phyloP scores from a whole-genome alignment of 441 rosid genomes.

The Pelargonium citronellum region DNA sequence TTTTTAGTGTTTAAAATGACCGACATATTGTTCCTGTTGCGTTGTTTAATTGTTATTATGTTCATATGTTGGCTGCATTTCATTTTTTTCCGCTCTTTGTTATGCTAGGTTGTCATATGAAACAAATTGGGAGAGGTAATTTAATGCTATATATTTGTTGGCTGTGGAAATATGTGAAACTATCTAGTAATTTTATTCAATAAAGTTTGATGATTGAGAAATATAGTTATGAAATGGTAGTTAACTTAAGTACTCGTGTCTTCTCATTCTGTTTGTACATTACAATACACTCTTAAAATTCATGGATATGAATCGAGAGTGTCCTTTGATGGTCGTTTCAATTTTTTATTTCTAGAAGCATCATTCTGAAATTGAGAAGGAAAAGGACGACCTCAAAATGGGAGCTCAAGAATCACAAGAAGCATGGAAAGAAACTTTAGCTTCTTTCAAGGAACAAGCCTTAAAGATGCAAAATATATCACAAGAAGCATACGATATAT shows the following conservation, averaged over 20 bases:
- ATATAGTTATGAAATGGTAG: slow-evolving; percentile 2
- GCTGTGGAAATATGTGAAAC: background rate
- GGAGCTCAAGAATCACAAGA: slow-evolving; percentile 51
- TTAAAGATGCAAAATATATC: slow-evolving; percentile 69
- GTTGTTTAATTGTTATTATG: background rate
- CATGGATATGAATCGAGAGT: background rate
- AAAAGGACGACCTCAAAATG: slow-evolving; percentile 28
- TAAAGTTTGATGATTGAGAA: background rate
- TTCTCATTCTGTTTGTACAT: background rate
- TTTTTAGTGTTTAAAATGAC: no score
- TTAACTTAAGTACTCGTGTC: background rate
- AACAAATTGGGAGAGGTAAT: background rate
- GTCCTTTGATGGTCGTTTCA: background rate
- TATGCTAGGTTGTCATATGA: background rate
- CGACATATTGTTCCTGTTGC: no score
- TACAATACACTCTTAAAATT: background rate
- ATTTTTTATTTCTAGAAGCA: slow-evolving; percentile 32
- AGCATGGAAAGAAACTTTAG: slow-evolving; percentile 73
- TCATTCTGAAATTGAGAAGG: slow-evolving; percentile 54
- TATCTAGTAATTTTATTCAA: background rate
- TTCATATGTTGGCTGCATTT: background rate
- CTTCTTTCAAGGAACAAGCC: slow-evolving; percentile 65
- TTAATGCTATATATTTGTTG: background rate
- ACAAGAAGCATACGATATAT: slow-evolving; percentile 60
- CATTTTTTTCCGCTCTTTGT: background rate